Evolutionary conservation across 768 basidiomycete genomes (phyloP).

Genomic region (Mycena vulgaris): DNA sequence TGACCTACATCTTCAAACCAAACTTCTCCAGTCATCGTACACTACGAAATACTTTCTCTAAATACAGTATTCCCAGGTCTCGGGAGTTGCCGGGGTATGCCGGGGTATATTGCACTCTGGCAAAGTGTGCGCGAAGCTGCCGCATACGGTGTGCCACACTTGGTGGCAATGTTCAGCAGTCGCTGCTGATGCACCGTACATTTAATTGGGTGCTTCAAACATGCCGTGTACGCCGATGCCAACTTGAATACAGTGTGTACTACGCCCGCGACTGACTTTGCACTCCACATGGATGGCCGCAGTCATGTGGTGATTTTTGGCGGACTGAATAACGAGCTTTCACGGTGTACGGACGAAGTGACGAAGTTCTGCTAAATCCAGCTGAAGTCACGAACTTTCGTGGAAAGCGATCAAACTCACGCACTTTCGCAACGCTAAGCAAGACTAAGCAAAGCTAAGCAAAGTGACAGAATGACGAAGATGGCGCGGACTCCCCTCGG

Average conservation of each 20-base stretch:
- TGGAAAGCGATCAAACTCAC: slow-evolving; percentile 8
- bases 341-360: no score
- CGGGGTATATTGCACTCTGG: neutral
- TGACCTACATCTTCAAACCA: no score
- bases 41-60: no score
- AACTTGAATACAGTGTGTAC: slow-evolving; percentile 7
- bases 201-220: neutral
- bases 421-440: slow-evolving; percentile 7
- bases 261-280: neutral
- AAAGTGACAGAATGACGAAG: no score
- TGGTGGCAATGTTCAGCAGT: neutral
- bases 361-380: slow-evolving; percentile 10
- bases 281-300: no score
- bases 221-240: neutral
- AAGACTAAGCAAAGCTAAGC: no score
- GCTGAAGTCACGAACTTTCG: slow-evolving; percentile 7
- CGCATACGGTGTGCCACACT: no score
- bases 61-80: no score
- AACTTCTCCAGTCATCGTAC: no score
- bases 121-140: neutral
- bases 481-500: slow-evolving; percentile 19
- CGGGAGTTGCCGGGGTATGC: no score
- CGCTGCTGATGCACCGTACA: neutral
- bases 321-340: slow-evolving; percentile 3
- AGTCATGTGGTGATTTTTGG: neutral